phyloP scores from a whole-genome alignment of 768 basidiomycete species.

The Serendipita indica region DNA sequence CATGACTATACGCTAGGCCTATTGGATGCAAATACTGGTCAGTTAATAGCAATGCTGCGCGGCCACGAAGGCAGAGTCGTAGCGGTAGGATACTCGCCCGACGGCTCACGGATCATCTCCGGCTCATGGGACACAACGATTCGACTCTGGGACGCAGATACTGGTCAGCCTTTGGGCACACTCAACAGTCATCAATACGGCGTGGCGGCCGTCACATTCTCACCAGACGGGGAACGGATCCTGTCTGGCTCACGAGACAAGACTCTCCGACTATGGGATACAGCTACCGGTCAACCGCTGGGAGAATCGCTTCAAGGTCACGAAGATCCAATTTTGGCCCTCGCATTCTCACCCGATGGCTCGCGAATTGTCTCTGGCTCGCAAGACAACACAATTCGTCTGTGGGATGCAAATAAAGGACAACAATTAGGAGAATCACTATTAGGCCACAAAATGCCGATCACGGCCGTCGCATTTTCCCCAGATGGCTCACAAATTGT shows the following conservation, averaged over 20 bases:
- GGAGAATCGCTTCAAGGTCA: constrained; percentile 13
- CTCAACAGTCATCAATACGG: constrained; percentile 12
- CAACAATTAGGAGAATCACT: neutral
- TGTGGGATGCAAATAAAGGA: constrained; percentile 20
- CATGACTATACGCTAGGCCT: neutral
- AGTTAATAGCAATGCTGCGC: neutral
- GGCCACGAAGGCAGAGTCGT: constrained; percentile 18
- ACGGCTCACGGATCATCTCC: constrained; percentile 21
- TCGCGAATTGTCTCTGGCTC: constrained; percentile 20
- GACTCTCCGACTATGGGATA: constrained; percentile 22
- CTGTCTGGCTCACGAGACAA: constrained; percentile 22
- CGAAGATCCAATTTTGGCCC: constrained; percentile 18
- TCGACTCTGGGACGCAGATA: constrained; percentile 21
- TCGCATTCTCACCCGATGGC: constrained; percentile 22
- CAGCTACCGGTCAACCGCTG: constrained; percentile 16
- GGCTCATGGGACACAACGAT: constrained; percentile 22
- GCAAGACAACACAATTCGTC: constrained; percentile 20
- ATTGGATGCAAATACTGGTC: neutral
- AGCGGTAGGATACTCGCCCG: constrained; percentile 20
- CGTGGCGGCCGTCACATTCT: constrained; percentile 17
- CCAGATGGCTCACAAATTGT: constrained; percentile 19
- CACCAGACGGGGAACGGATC: constrained; percentile 19
- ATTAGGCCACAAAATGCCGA: neutral
- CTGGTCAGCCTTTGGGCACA: constrained; percentile 12
- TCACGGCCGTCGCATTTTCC: constrained; percentile 18